phyloP scores from a whole-genome alignment of 2,329 filamentous ascomycete genomes.

The Aspergillus ochraceus region DNA sequence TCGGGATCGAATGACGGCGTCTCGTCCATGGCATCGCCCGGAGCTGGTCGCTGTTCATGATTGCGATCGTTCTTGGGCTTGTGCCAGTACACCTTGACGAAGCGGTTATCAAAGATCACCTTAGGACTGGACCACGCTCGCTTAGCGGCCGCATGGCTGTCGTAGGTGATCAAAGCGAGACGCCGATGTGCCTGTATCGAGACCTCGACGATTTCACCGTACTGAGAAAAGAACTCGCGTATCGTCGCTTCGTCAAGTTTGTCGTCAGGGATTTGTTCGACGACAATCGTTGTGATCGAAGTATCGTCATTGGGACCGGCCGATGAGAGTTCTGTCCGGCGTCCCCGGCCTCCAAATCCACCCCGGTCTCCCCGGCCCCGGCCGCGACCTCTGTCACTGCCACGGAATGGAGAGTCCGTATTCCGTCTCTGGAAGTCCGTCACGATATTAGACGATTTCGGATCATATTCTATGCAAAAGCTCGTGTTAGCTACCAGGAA shows the following conservation, averaged over 20 bases:
- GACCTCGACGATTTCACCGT: slow-evolving; percentile 57
- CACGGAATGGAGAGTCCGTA: slow-evolving; percentile 22
- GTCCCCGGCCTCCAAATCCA: slow-evolving; percentile 39
- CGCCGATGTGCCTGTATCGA: slow-evolving; percentile 55
- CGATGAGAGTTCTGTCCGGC: slow-evolving; percentile 55
- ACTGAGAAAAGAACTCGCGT: slow-evolving; percentile 59
- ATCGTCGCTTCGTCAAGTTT: slow-evolving; percentile 55
- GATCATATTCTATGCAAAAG: slow-evolving; percentile 52
- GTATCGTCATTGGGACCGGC: slow-evolving; percentile 53
- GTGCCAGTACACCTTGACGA: slow-evolving; percentile 65
- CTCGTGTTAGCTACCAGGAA: background rate
- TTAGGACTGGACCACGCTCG: slow-evolving; percentile 61
- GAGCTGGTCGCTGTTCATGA: slow-evolving; percentile 21
- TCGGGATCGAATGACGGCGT: slow-evolving; percentile 54
- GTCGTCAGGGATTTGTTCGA: slow-evolving; percentile 62
- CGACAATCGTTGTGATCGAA: slow-evolving; percentile 57
- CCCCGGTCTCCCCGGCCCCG: slow-evolving; percentile 46
- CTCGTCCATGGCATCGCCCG: slow-evolving; percentile 28
- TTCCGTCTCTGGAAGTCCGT: slow-evolving; percentile 31
- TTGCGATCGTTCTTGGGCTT: slow-evolving; percentile 44
- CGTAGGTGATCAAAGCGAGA: slow-evolving; percentile 57
- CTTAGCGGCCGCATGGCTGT: slow-evolving; percentile 52
- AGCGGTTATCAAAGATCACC: slow-evolving; percentile 63
- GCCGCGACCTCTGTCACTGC: slow-evolving; percentile 36
- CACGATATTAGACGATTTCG: slow-evolving; percentile 49